A percentile compares a stretch with the other conserved stretches of the same genome.
Conservation (phyloP, 495 filamentous ascomycete genomes). For the Neurospora africana region DNA sequence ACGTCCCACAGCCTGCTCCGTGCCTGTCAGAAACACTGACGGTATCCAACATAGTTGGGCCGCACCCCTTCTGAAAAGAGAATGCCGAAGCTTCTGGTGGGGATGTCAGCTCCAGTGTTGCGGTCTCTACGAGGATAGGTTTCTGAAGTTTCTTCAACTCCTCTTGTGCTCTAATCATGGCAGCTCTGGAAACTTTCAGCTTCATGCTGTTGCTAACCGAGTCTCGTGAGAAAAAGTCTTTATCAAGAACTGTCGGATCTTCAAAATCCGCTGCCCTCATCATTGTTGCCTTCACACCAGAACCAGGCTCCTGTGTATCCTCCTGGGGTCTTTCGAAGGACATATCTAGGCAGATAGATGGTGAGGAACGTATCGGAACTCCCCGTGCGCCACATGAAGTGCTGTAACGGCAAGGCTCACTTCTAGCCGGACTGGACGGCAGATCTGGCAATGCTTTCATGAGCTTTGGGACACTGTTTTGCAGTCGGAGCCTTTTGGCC, state of each 20-base stretch:
- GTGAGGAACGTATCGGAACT: not conserved
- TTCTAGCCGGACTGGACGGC: conserved; percentile 15
- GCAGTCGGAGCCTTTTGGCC: conserved; percentile 33
- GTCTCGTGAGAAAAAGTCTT: not conserved
- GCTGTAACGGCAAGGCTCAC: conserved; percentile 2
- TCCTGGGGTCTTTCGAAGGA: not conserved
- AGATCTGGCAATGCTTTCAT: conserved; percentile 41
- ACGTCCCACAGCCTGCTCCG: not conserved
- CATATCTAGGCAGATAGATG: not conserved
- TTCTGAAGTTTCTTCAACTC: not conserved
- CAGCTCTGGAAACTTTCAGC: conserved; percentile 19
- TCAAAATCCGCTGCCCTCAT: not conserved
- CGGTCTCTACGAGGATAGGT: not conserved
- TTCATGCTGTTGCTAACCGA: conserved; percentile 7
- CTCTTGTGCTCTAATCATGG: conserved; percentile 5
- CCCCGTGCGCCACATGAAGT: not conserved
- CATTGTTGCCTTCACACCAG: not conserved
- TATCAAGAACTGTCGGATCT: not conserved
- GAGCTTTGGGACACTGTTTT: conserved; percentile 39
- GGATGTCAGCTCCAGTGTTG: not conserved
- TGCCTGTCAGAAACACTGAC: not conserved
- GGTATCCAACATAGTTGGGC: not conserved
- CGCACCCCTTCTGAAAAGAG: not conserved
- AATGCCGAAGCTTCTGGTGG: not conserved
- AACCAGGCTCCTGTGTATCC: not conserved